Percentiles rank a stretch among this genome's conserved stretches.
Conservation (phyloP, 768 basidiomycete species). For the Rhizopogon vulgaris region DNA sequence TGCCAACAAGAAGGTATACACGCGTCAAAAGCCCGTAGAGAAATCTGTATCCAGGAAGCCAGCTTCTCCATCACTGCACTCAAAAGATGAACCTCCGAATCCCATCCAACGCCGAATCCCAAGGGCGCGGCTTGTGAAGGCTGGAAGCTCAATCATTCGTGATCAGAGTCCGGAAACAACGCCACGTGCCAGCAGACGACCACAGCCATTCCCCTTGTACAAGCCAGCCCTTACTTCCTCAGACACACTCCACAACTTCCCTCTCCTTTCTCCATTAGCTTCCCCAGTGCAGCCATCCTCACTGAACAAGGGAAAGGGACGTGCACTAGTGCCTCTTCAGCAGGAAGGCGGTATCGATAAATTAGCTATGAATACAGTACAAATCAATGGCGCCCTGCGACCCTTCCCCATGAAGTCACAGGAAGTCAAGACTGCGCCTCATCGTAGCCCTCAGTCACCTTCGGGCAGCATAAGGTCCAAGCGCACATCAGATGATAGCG, state of each 20-base stretch:
- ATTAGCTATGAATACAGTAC: not conserved
- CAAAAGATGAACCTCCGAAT: no score
- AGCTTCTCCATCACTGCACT: not conserved
- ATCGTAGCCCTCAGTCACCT: constrained; percentile 19
- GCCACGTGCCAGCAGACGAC: constrained; percentile 3
- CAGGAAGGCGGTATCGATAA: not conserved
- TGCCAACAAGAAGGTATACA: no score
- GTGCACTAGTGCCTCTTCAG: constrained; percentile 2
- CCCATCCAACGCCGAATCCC: not conserved
- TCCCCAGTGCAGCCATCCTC: not conserved
- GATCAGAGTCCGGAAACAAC: constrained; percentile 10
- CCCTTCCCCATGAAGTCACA: constrained; percentile 49
- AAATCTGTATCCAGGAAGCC: not conserved
- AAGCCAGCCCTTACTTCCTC: not conserved
- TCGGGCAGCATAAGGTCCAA: constrained; percentile 13
- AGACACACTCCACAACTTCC: constrained; percentile 11
- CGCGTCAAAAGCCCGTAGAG: not conserved
- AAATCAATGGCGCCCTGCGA: constrained; percentile 5
- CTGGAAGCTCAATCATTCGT: not conserved
- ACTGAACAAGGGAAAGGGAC: constrained; percentile 10
- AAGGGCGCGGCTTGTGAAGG: not conserved
- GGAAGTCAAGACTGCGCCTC: constrained; percentile 32
- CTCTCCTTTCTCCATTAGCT: constrained; percentile 18
- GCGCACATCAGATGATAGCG: constrained; percentile 29
- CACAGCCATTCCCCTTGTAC: not conserved